Evolutionary conservation across 768 basidiomycete genomes (phyloP), one percentile per base, ranked within the genome.

Genomic region (Leccinum rimulosum): DNA sequence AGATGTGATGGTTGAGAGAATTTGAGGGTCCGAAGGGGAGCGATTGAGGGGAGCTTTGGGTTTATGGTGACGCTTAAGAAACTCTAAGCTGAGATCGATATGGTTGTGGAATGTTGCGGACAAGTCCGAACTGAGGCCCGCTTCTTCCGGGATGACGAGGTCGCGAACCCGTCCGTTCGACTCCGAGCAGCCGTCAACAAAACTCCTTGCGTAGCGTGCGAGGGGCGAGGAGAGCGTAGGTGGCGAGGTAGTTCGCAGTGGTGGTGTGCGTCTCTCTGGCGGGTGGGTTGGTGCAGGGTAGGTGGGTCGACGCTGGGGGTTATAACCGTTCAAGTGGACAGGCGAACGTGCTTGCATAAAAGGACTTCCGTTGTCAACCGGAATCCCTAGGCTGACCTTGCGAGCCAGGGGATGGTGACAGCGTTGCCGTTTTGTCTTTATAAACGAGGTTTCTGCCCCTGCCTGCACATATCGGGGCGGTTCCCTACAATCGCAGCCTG

Each of bases 61-160:
- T 68, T 76, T 80, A 78, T 86, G 86, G 77, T 86, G 86, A 76
- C 86, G 85, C 76, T 84, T 80, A 73, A 79, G 79, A 68, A 75
- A 74, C 63, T 80, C 78, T 51, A 65, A 55, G 62, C 68, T 70
- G 65, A 72, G 65, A 73, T 73, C 73, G 64, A 74, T 73, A 62
- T 60, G 68, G 15, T 59, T 63, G 55, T 73, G 72, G 61, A 66
- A 63, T 22, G 73, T 58, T 47, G 66, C 72, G 73, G 72, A 54
- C 73, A 74, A 70, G 63, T 72, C 72, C 73, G 72, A 74, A 55
- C 52, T 60, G 17, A 62, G 52, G 27, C 64, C 64, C 19, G 33
- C 53, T 52, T 73, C 72, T 51, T 73, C 72, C 12, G 72, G 72
- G 61, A 73, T 73, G 54, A 55, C 27, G 7, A 70, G 70, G 52